Evolutionary conservation across 768 basidiomycete species (phyloP).

Genomic region (Lactarius hengduanensis): DNA sequence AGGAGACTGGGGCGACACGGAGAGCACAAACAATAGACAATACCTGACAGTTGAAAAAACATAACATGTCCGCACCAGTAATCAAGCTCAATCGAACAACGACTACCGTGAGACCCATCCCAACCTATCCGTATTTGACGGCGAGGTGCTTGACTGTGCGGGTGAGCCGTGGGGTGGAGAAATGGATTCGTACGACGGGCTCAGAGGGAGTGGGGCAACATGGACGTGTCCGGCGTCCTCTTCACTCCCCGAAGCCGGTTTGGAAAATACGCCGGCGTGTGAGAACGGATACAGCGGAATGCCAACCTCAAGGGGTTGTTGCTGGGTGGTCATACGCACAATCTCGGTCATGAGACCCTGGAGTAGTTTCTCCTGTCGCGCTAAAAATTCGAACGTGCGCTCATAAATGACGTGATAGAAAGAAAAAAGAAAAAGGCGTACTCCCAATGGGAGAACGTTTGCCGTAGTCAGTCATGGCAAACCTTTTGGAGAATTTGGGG

Average conservation of each 20-base stretch:
- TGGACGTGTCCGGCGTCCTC: slow-evolving; percentile 33
- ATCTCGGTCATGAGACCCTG: slow-evolving; percentile 86
- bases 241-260: slow-evolving; percentile 39
- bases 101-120: slow-evolving; percentile 20
- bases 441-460: slow-evolving; percentile 78
- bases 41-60: no score
- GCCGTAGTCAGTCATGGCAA: slow-evolving; percentile 83
- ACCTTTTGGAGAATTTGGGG: slow-evolving; percentile 74
- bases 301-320: slow-evolving; percentile 75
- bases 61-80: no score
- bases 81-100: background rate
- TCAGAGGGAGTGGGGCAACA: slow-evolving; percentile 42
- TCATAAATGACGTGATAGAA: background rate
- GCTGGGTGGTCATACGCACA: slow-evolving; percentile 76
- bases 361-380: slow-evolving; percentile 77
- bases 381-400: slow-evolving; percentile 38
- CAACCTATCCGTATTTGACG: slow-evolving; percentile 27
- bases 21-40: background rate
- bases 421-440: slow-evolving; percentile 40
- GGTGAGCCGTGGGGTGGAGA: slow-evolving; percentile 26
- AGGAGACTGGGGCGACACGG: background rate
- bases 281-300: slow-evolving; percentile 82
- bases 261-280: slow-evolving; percentile 59
- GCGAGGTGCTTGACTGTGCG: slow-evolving; percentile 14
- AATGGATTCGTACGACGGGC: slow-evolving; percentile 36